Percentiles rank a stretch among this genome's conserved stretches.
Conservation (phyloP, 2,329 filamentous ascomycete genomes). For the Stagonosporopsis tanaceti region DNA sequence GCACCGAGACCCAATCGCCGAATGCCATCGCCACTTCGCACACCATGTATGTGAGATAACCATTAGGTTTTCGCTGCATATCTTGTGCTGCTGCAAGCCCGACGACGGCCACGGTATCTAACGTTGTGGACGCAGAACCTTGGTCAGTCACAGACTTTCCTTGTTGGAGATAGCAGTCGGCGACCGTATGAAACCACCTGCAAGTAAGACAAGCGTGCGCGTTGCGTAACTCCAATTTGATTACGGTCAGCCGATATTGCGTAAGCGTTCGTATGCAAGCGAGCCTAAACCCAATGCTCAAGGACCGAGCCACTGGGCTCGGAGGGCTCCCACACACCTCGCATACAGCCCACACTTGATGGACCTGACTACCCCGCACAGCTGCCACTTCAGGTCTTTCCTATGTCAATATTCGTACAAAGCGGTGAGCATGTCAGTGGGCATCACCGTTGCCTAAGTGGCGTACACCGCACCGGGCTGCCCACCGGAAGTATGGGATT, state of each 20-base stretch:
- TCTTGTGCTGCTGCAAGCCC: not conserved
- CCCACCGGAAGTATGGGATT: not conserved
- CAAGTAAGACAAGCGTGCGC: not conserved
- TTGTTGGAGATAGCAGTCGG: not conserved
- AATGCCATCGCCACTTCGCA: not conserved
- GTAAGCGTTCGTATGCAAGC: conserved; percentile 7
- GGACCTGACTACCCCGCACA: not conserved
- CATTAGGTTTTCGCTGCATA: not conserved
- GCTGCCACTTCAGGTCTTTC: not conserved
- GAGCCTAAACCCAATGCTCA: conserved; percentile 27
- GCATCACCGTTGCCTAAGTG: not conserved
- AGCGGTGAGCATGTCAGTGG: not conserved
- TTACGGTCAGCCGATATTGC: conserved; percentile 2
- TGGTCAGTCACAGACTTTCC: not conserved
- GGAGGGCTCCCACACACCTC: not conserved
- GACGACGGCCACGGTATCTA: not conserved
- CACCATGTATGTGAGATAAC: not conserved
- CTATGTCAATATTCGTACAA: no score
- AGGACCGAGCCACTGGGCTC: conserved; percentile 17
- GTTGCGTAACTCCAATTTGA: not conserved
- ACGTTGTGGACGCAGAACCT: not conserved
- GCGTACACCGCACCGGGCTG: not conserved
- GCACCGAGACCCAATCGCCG: conserved; percentile 2
- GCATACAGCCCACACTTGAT: not conserved
- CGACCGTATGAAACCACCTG: not conserved